A percentile compares a stretch with the other conserved stretches of the same genome.
Conservation (phyloP, 257 asterid species). For the Gardenia jasminoides region DNA sequence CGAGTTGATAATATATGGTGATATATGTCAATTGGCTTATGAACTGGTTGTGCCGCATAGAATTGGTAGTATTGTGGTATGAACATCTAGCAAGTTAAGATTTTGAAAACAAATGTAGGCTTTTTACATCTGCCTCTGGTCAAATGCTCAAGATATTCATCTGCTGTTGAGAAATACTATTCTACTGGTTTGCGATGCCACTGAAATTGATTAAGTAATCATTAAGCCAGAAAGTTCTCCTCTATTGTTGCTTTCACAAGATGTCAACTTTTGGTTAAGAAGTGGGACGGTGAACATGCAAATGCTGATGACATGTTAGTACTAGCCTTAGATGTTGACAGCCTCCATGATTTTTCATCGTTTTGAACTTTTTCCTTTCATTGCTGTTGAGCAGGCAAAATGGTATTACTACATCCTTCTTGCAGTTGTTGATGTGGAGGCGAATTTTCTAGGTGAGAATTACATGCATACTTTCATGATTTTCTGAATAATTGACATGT, state of each 20-base stretch:
- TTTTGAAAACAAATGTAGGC: neutral
- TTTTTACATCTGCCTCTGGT: neutral
- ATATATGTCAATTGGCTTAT: neutral
- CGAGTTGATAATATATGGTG: too few relatives aligned
- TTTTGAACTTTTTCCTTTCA: constrained; percentile 2
- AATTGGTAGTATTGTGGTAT: neutral
- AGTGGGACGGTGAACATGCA: neutral
- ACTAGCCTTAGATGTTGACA: neutral
- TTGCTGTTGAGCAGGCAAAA: constrained; percentile 57
- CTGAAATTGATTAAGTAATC: neutral
- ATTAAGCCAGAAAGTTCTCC: neutral
- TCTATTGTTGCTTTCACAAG: neutral
- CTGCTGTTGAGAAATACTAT: neutral
- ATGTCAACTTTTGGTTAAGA: neutral
- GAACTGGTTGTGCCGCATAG: neutral
- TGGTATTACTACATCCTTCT: constrained; percentile 87
- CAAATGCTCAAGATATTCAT: neutral
- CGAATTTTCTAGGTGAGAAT: constrained; percentile 81
- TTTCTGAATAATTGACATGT: neutral
- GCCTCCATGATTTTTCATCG: neutral
- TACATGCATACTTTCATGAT: constrained; percentile 4
- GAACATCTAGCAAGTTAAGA: neutral
- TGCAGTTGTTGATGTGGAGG: constrained; percentile 90
- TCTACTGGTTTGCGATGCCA: neutral
- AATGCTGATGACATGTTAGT: neutral